Base-by-base conservation (phyloP, 2,329 filamentous ascomycete genomes). In the Talaromyces atroroseus region DNA sequence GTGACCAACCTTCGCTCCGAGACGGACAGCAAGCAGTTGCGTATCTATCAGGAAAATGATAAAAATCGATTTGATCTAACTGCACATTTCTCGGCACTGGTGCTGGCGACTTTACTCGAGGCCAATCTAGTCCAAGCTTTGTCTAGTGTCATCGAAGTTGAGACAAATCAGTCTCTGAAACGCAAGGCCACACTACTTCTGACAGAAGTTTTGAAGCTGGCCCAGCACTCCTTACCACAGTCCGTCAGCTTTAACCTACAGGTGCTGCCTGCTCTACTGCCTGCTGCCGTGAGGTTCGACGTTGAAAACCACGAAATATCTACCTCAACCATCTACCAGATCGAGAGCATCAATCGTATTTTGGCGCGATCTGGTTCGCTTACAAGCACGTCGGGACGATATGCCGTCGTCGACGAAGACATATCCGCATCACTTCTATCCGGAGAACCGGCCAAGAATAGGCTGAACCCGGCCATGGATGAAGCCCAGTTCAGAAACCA, bases 291-390 rank as follows among this genome's bases (percentile, higher is more conserved):
- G 1, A 81, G 85, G 34, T 90, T 92, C 64, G 78, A 83, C 21
- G 79, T 84, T 20, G 84, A 92, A 29, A 81, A 85, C 23, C 86
- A 90, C 54, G 92, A 92, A 63, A 80, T 88, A 56, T 90, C 92
- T 6, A 92, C 90, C 7, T 87, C 90, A 7, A 95, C 95, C 18
- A 90, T 99, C 12, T 99, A 97, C 66, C 94, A 97, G 69, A 95
- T 99, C 54, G 96, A 96, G 74, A 96, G 92, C 68, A 91, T 99
- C 62, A 99, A 92, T 70, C 85, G 90, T 60, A 97, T 92, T 0
- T 76, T 99, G 14, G 95, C 95, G 68, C 83, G 91, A 57, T 95
- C 90, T 49, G 82, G 84, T 5, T 75, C 76, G n/a, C 65, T 73
- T 38, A 64, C 71, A 29, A 67, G 68, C 51, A 67, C 67, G 26